phyloP scores from a whole-genome alignment of 2,329 filamentous ascomycete genomes.

The Madurella fahalii region DNA sequence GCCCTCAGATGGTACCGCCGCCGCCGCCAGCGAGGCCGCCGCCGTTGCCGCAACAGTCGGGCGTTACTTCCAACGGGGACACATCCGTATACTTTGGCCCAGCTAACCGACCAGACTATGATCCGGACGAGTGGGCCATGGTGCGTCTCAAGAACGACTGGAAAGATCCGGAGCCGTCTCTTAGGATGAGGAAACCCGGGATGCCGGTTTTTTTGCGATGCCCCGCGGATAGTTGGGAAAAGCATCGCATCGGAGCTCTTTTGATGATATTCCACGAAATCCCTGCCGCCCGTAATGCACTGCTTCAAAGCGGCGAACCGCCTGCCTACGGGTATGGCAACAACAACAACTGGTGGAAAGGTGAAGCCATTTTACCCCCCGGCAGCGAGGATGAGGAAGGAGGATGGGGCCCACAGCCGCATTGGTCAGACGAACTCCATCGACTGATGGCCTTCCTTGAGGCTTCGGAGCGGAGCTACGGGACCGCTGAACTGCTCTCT shows the following conservation, averaged over 20 bases:
- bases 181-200: conserved; percentile 40
- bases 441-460: conserved; percentile 62
- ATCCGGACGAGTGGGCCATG: conserved; percentile 56
- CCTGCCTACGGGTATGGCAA: conserved; percentile 49
- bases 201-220: conserved; percentile 52
- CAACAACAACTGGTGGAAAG: conserved; percentile 59
- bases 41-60: conserved; percentile 46
- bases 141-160: conserved; percentile 38
- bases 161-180: conserved; percentile 40
- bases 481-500: conserved; percentile 47
- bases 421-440: conserved; percentile 52
- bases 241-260: conserved; percentile 48
- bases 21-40: conserved; percentile 33
- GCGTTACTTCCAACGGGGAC: conserved; percentile 40
- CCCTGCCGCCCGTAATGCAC: conserved; percentile 52
- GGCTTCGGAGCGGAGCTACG: conserved; percentile 56
- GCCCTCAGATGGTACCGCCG: conserved; percentile 13
- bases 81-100: conserved; percentile 54
- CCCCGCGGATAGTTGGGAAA: conserved; percentile 25
- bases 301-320: conserved; percentile 41
- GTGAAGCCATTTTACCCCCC: conserved; percentile 45
- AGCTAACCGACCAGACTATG: conserved; percentile 53
- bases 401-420: conserved; percentile 27
- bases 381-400: conserved; percentile 33
- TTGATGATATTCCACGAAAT: conserved; percentile 59